Percentiles rank a stretch among this genome's conserved stretches.
Conservation (phyloP, 2,329 filamentous ascomycete species). For the Fusarium solani-melongenae region DNA sequence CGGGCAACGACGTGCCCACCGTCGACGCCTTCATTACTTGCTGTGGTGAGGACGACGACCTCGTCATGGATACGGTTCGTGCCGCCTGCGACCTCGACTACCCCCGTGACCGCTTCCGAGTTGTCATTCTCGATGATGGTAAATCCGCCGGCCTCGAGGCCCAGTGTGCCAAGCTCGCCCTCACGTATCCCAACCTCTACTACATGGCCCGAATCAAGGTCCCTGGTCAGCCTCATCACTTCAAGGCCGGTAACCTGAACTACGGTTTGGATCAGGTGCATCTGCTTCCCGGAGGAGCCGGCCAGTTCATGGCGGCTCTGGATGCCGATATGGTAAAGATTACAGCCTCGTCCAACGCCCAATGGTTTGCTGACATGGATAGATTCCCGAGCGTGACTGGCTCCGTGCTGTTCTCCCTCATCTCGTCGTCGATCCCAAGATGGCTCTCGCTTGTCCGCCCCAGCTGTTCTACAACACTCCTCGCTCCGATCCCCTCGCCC, state of each 20-base stretch:
- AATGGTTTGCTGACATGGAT: constrained; percentile 15
- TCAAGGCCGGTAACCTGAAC: constrained; percentile 74
- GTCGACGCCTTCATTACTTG: constrained; percentile 69
- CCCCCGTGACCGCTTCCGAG: constrained; percentile 62
- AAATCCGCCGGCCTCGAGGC: constrained; percentile 56
- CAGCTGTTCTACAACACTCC: constrained; percentile 74
- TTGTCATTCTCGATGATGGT: constrained; percentile 67
- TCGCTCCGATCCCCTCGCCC: constrained; percentile 65
- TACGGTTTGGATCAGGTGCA: constrained; percentile 64
- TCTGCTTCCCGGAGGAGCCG: constrained; percentile 64
- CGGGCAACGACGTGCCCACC: constrained; percentile 60
- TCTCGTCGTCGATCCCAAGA: constrained; percentile 65
- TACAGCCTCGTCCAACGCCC: neutral
- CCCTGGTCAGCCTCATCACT: constrained; percentile 63
- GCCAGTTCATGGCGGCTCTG: constrained; percentile 69
- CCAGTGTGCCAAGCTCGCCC: constrained; percentile 51
- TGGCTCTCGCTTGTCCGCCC: constrained; percentile 69
- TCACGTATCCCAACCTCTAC: constrained; percentile 59
- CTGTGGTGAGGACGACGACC: constrained; percentile 66
- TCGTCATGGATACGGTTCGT: constrained; percentile 67
- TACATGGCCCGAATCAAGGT: constrained; percentile 64
- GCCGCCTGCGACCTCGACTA: constrained; percentile 67
- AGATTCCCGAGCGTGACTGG: constrained; percentile 71
- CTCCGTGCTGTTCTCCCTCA: constrained; percentile 70
- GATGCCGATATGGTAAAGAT: constrained; percentile 71